phyloP scores from a whole-genome alignment of 805 yeast species.

The Sungouiozyma intestinalis region DNA sequence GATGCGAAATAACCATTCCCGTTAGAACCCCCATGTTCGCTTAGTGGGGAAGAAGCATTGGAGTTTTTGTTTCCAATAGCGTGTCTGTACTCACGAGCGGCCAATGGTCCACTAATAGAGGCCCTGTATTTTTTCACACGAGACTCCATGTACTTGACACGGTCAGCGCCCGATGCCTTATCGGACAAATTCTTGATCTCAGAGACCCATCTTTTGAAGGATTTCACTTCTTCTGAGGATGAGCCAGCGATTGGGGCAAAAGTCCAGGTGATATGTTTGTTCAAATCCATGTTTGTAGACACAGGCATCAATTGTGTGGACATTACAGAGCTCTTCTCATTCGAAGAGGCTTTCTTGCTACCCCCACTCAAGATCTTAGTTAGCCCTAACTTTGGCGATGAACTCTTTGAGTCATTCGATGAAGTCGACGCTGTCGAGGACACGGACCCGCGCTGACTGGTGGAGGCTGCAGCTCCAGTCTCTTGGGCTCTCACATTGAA shows the following conservation, averaged over 20 bases:
- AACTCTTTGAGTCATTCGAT: background rate
- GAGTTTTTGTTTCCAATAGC: background rate
- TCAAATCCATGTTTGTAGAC: background rate
- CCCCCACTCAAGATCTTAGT: background rate
- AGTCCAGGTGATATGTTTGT: background rate
- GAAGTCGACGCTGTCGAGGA: background rate
- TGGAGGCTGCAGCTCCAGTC: background rate
- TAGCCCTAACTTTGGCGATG: background rate
- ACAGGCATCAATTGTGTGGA: background rate
- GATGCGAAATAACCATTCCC: background rate
- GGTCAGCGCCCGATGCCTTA: slow-evolving; percentile 35
- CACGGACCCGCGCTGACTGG: background rate
- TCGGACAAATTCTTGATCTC: slow-evolving; percentile 43
- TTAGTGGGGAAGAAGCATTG: background rate
- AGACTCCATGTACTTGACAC: slow-evolving; percentile 35
- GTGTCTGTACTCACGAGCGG: background rate
- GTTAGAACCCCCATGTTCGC: background rate
- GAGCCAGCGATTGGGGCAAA: slow-evolving; percentile 1
- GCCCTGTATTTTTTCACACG: background rate
- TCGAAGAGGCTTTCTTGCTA: background rate
- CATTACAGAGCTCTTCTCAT: background rate
- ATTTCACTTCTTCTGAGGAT: slow-evolving; percentile 34
- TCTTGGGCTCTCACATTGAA: background rate
- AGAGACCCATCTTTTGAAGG: slow-evolving; percentile 41
- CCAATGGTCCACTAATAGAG: background rate